Evolutionary conservation across 495 filamentous ascomycete species (phyloP).

Genomic region (Oidiodendron maius): DNA sequence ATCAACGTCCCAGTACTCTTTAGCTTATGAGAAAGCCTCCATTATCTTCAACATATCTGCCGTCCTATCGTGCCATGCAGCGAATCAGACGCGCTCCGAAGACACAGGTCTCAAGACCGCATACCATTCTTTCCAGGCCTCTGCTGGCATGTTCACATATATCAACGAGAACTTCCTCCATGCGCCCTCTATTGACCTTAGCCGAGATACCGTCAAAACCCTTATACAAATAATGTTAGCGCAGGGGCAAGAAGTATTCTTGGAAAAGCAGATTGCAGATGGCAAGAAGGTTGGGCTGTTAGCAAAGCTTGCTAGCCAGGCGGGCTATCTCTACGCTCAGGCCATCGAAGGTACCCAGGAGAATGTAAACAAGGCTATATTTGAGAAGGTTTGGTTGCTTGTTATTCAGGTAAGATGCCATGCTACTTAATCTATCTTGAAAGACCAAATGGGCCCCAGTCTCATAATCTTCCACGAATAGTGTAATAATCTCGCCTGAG

Average conservation of each 20-base stretch:
- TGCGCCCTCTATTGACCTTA: conserved; percentile 89
- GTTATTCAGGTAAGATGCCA: conserved; percentile 73
- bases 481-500: conserved; percentile 1
- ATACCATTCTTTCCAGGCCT: conserved; percentile 97
- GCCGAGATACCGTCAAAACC: conserved; percentile 90
- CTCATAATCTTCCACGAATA: no score
- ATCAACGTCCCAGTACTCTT: conserved; percentile 87
- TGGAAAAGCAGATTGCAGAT: conserved; percentile 93
- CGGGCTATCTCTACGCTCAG: conserved; percentile 81
- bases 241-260: conserved; percentile 92
- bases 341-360: conserved; percentile 86
- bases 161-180: conserved; percentile 99
- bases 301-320: conserved; percentile 88
- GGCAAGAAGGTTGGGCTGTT: conserved; percentile 88
- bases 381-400: conserved; percentile 91
- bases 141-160: conserved; percentile 98
- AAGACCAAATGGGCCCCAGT: not conserved
- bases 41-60: conserved; percentile 99
- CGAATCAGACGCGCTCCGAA: conserved; percentile 84
- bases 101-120: conserved; percentile 91
- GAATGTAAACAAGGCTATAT: conserved; percentile 84
- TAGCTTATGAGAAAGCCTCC: conserved; percentile 97
- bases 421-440: no score
- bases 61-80: conserved; percentile 92
- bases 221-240: conserved; percentile 89